Evolutionary conservation across 768 basidiomycete species (phyloP).

Genomic region (Leccinum rimulosum): DNA sequence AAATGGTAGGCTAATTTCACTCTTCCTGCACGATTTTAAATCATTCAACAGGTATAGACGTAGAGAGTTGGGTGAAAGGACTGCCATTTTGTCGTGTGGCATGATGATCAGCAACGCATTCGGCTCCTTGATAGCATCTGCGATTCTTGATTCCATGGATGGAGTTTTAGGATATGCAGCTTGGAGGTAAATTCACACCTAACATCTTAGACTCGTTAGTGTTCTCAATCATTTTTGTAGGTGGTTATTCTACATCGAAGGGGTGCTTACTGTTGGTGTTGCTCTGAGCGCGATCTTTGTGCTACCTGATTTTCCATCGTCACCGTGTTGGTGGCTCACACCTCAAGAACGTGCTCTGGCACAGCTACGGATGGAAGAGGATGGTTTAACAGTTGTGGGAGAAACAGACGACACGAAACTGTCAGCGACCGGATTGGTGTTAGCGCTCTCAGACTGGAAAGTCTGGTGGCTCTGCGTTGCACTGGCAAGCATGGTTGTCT

Average conservation of each 20-base stretch:
- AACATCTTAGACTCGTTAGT: neutral
- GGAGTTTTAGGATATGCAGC: slow-evolving; percentile 64
- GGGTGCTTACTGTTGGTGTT: slow-evolving; percentile 49
- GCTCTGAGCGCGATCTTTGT: slow-evolving; percentile 56
- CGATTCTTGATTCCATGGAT: slow-evolving; percentile 70
- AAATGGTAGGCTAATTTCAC: slow-evolving; percentile 33
- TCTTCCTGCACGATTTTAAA: slow-evolving; percentile 40
- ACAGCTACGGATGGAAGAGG: slow-evolving; percentile 59
- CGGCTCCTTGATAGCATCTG: slow-evolving; percentile 74
- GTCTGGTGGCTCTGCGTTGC: slow-evolving; percentile 79
- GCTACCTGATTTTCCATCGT: slow-evolving; percentile 73
- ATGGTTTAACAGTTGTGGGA: slow-evolving; percentile 52
- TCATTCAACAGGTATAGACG: slow-evolving; percentile 59
- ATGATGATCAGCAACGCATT: slow-evolving; percentile 80
- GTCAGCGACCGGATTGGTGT: slow-evolving; percentile 43
- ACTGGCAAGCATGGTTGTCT: slow-evolving; percentile 52
- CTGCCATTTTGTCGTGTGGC: slow-evolving; percentile 67
- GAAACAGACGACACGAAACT: slow-evolving; percentile 37
- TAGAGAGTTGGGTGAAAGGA: slow-evolving; percentile 66
- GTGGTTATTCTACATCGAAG: slow-evolving; percentile 75
- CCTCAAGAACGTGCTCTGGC: slow-evolving; percentile 56
- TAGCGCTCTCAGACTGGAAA: slow-evolving; percentile 74
- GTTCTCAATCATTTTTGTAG: slow-evolving; percentile 31
- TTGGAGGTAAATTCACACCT: slow-evolving; percentile 55
- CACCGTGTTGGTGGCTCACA: slow-evolving; percentile 58